Base-by-base conservation (phyloP, 2,329 filamentous ascomycete species). In the Hirsutella minnesotensis region DNA sequence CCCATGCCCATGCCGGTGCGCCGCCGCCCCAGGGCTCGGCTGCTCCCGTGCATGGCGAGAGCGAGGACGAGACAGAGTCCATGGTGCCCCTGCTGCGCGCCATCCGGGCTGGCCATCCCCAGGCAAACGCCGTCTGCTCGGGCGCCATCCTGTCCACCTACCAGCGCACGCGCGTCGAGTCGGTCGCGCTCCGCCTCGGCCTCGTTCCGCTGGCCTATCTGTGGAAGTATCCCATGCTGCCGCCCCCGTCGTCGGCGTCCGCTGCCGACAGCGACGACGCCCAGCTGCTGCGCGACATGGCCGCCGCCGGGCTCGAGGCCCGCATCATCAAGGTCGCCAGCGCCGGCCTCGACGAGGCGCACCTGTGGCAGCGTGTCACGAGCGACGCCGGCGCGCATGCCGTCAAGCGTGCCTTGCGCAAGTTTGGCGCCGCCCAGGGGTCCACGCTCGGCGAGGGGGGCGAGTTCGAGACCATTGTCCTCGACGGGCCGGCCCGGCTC, bases 71-170 rank as follows among this genome's bases (percentile, higher is more conserved):
- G 67, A 95, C 89, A 0, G 92, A 98, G 64, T 86, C 83, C 40
- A 75, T 98, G 57, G 59, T 90, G 34, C 78, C 80, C 9, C 72
- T 98, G 18, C 71, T 98, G n/a, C 62, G 60, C 16, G 71, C 69
- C 40, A 74, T 95, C 46, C 75, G 80, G 56, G 56, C 63, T 9
- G 70, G 67, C 2, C 85, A 95, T 57, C 90, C 90, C 0, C 75
- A 83, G 44, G 83, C 85, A 41, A 89, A 94, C 58, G 92, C 90
- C 27, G 68, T 98, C 40, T 89, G 82, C 51, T 87, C 89, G 0
- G 92, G 92, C 42, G 92, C 92, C 18, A 95, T 98, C 47, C 66
- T 96, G 31, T 94, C 87, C 9, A 94, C 88, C 3, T 98, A 98
- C 63, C 92, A 98, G 65, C 82, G 92, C 44, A 96, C 90, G 1